Percentiles rank a stretch among this genome's conserved stretches.
Evolutionary conservation across 2,329 filamentous ascomycete species (phyloP).

Genomic region (Ophiostoma pallidulum): DNA sequence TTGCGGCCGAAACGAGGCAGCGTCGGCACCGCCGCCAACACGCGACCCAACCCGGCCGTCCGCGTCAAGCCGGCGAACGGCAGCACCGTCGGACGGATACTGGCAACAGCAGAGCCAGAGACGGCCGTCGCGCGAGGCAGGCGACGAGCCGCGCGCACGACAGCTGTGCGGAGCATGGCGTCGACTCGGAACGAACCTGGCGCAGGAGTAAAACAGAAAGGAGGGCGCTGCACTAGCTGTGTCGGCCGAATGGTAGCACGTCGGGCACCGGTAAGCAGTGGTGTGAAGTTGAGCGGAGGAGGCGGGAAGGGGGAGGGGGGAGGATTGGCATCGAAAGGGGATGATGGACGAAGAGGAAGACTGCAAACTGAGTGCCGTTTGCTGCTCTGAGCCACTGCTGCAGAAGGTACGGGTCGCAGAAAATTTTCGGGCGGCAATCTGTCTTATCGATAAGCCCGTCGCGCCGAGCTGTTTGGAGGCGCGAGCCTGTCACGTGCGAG

Average conservation of each 20-base stretch:
- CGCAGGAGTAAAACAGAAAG: not conserved
- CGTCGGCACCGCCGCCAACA: not conserved
- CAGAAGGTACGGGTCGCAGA: not conserved
- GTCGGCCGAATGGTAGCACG: too few species aligned
- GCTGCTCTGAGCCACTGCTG: not conserved
- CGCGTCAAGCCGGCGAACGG: conserved; percentile 1
- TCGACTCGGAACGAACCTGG: not conserved
- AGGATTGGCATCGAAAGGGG: too few species aligned
- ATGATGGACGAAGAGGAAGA: not conserved
- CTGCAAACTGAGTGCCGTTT: not conserved
- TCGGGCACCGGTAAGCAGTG: too few species aligned
- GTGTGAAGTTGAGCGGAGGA: too few species aligned
- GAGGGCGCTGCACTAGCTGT: too few species aligned
- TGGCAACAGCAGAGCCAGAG: conserved; percentile 4
- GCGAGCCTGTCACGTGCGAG: not conserved
- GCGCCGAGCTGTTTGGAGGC: too few species aligned
- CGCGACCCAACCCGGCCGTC: not conserved
- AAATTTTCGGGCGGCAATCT: conserved; percentile 10
- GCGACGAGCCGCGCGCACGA: conserved; percentile 15
- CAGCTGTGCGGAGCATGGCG: conserved; percentile 16
- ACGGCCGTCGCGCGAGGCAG: conserved; percentile 10
- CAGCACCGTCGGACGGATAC: conserved; percentile 1
- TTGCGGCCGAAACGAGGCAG: conserved; percentile 4
- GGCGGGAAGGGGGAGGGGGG: too few species aligned
- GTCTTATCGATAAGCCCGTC: conserved; percentile 9